Evolutionary conservation across 2,329 filamentous ascomycete species (phyloP).

Genomic region (Pyricularia sp.): DNA sequence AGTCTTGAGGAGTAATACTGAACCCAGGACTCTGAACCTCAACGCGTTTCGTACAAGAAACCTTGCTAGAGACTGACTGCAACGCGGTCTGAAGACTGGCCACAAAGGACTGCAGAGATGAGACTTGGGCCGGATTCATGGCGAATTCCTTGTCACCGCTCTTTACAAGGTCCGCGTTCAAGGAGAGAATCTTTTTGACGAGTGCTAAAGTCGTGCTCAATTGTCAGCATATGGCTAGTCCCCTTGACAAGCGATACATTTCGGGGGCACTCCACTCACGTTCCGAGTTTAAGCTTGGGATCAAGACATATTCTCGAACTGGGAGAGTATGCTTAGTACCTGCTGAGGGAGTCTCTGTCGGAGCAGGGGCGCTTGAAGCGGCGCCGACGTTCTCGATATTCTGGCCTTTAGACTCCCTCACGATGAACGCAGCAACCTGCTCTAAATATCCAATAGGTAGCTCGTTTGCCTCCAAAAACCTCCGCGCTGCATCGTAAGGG

Average conservation of each 20-base stretch:
- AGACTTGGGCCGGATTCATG: conserved; percentile 54
- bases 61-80: conserved; percentile 14
- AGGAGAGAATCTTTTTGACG: conserved; percentile 48
- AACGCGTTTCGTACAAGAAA: conserved; percentile 13
- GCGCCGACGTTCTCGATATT: neutral
- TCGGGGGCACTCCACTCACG: conserved; percentile 6
- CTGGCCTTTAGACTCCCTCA: conserved; percentile 68
- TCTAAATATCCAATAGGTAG: conserved; percentile 79
- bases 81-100: conserved; percentile 47
- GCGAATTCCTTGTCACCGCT: conserved; percentile 61
- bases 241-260: neutral
- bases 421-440: conserved; percentile 85
- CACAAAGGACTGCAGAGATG: conserved; percentile 1
- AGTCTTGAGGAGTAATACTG: conserved; percentile 29
- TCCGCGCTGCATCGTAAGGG: conserved; percentile 80
- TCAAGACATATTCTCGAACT: conserved; percentile 57
- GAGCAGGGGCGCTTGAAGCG: neutral
- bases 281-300: conserved; percentile 56
- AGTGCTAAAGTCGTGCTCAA: conserved; percentile 16
- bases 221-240: conserved; percentile 16
- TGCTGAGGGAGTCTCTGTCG: neutral
- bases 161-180: conserved; percentile 61
- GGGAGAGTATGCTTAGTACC: conserved; percentile 38
- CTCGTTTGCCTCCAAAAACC: conserved; percentile 82
- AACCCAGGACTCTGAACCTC: conserved; percentile 22